Conservation (phyloP, 495 filamentous ascomycete genomes). For the Hyaloscypha bicolor region DNA sequence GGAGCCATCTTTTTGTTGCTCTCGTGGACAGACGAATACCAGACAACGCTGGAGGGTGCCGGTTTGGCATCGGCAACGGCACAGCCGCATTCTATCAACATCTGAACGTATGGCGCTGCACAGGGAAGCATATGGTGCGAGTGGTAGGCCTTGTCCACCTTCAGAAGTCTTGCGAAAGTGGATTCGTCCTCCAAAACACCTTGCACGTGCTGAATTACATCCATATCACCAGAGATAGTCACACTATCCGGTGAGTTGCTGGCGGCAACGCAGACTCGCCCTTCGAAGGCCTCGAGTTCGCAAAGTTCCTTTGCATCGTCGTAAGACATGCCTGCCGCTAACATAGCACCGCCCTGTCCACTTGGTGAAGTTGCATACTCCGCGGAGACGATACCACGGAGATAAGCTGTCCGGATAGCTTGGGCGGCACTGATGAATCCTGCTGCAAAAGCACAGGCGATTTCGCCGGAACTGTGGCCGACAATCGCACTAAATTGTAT, state of each 20-base stretch:
- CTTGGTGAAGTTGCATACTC: too few species aligned
- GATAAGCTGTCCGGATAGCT: too few species aligned
- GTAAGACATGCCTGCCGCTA: too few species aligned
- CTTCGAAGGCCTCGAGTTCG: too few species aligned
- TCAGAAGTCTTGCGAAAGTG: conserved; percentile 44
- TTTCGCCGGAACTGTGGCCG: conserved; percentile 65
- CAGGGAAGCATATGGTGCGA: conserved; percentile 57
- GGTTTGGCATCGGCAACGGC: background rate
- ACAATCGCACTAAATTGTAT: conserved; percentile 48
- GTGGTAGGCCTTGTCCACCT: conserved; percentile 63
- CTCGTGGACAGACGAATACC: background rate
- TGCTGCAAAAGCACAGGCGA: conserved; percentile 48
- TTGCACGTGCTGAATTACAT: conserved; percentile 30
- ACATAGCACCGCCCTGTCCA: too few species aligned
- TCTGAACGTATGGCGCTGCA: background rate
- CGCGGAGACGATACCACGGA: too few species aligned
- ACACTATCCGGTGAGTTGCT: conserved; percentile 48
- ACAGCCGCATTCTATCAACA: background rate
- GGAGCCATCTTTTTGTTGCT: background rate
- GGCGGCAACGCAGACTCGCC: conserved; percentile 36
- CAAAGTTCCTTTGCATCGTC: too few species aligned
- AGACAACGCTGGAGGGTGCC: background rate
- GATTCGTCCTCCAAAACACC: conserved; percentile 47
- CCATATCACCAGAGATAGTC: conserved; percentile 50
- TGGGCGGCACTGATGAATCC: conserved; percentile 36